Base-by-base conservation (phyloP, 129 eudicot genomes). In the Helianthus annuus region DNA sequence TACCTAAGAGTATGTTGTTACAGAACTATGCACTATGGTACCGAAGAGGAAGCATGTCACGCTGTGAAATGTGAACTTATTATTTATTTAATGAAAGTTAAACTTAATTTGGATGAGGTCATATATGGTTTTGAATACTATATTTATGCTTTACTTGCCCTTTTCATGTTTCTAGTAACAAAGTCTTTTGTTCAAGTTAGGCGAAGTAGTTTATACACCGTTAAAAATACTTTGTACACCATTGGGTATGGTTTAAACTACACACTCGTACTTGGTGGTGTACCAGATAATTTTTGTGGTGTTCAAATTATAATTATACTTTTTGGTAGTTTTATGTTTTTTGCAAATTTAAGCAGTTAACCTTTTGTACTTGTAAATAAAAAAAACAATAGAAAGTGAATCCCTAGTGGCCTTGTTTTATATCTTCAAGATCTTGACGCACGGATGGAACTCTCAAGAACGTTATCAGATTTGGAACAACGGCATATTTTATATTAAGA, bases 51-150 rank as follows among this genome's bases (percentile, higher is more conserved):
- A 49, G 78, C 39, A 34, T 64, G 53, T 4, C 1, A 38, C 51
- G 7, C 22, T 13, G 8, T 70, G 77, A 62, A 71, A 71, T 78
- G 82, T 78, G 66, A 78, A 78, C 45, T 42, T 62, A 70, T 55
- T 56, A 70, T 64, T 78, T 51, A 44, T 51, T 51, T 78, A 40
- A 56, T 42, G 29, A 53, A 70, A 52, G 11, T 40, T 11, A 49
- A 76, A 52, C 61, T 10, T 22, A 17, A 42, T 54, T 51, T 48
- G 11, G 58, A 57, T 53, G 77, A 52, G 38, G 11, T 72, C 10
- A 57, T 42, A 12, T 11, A 38, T 34, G 54, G 42, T 4, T 63
- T 34, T 36, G 49, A 19, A 73, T 14, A 13, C 10, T 14, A 32
- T 29, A 59, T 59, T 44, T 29, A 12, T 29, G 16, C 15, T 11